Evolutionary conservation across 78 protist genomes (phyloP).

Genomic region (Dictyostelium capitatum): DNA sequence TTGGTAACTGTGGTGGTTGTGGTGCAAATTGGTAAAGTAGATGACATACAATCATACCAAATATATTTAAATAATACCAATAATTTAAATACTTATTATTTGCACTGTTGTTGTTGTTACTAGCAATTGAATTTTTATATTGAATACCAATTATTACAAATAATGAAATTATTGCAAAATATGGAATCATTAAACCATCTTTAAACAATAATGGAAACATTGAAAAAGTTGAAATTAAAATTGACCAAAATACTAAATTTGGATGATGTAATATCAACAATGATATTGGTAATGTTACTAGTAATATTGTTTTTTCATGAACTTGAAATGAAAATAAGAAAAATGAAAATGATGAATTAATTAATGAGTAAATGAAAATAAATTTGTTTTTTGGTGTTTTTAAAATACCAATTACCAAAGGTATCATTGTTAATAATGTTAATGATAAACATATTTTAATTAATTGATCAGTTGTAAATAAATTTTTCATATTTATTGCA

Average conservation of each 20-base stretch:
- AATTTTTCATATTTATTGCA: slow-evolving; percentile 71
- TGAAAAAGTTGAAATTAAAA: slow-evolving; percentile 67
- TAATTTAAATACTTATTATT: background rate
- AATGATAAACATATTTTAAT: slow-evolving; percentile 31
- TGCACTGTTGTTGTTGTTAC: background rate
- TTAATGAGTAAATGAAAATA: slow-evolving; percentile 57
- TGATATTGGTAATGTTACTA: slow-evolving; percentile 87
- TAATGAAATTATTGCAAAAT: slow-evolving; percentile 2
- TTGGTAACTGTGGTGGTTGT: slow-evolving; percentile 63
- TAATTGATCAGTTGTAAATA: slow-evolving; percentile 23
- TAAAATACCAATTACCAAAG: background rate
- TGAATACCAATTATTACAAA: slow-evolving; percentile 33
- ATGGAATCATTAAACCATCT: slow-evolving; percentile 77
- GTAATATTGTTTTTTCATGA: slow-evolving; percentile 95
- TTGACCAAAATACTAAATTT: background rate
- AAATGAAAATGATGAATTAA: slow-evolving; percentile 85
- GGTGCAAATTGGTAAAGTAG: slow-evolving; percentile 1
- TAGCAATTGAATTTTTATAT: background rate
- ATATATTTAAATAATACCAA: slow-evolving; percentile 15
- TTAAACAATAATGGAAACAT: slow-evolving; percentile 84
- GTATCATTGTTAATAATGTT: slow-evolving; percentile 59
- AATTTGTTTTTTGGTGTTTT: background rate
- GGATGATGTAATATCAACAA: slow-evolving; percentile 45
- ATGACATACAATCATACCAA: slow-evolving; percentile 41
- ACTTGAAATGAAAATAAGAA: slow-evolving; percentile 97